Conservation (phyloP, 164 flowering plant genomes). For the Nymphaea colorata region DNA sequence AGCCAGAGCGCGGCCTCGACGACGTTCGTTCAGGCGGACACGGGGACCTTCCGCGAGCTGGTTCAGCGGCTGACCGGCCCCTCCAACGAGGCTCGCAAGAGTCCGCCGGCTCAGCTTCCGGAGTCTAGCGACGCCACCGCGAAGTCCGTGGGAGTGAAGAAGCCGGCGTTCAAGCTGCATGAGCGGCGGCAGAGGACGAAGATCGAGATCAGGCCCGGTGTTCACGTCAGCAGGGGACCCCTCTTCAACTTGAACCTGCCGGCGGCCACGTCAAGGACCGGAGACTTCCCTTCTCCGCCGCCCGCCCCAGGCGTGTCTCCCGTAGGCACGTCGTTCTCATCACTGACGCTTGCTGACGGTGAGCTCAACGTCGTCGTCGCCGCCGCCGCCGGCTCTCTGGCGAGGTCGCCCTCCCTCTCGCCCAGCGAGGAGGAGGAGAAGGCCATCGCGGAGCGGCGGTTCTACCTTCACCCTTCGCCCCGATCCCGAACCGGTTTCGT, state of each 20-base stretch:
- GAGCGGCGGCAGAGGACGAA: slow-evolving; percentile 66
- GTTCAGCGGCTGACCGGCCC: slow-evolving; percentile 72
- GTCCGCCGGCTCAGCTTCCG: slow-evolving; percentile 1
- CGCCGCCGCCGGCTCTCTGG: not conserved
- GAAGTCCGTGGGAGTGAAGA: slow-evolving; percentile 16
- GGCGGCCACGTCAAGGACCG: not conserved
- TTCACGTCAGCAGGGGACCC: not conserved
- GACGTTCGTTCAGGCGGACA: slow-evolving; percentile 57
- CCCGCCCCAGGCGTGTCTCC: not conserved
- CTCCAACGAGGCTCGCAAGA: slow-evolving; percentile 10
- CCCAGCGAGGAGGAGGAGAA: slow-evolving; percentile 15
- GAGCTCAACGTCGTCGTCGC: not conserved
- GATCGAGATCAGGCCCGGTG: slow-evolving; percentile 24
- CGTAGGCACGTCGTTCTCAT: not conserved
- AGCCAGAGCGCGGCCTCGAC: slow-evolving; percentile 13
- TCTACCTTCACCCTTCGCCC: slow-evolving; percentile 62
- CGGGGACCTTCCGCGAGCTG: slow-evolving; percentile 44
- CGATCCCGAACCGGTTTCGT: slow-evolving; percentile 16
- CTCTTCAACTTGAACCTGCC: not conserved
- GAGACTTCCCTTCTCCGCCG: not conserved
- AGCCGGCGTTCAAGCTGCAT: slow-evolving; percentile 41
- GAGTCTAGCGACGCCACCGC: not conserved
- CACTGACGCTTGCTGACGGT: not conserved
- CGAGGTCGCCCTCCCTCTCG: no score
- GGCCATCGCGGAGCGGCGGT: slow-evolving; percentile 52